Evolutionary conservation across 768 basidiomycete genomes (phyloP).

Genomic region (Psilocybe cubensis): DNA sequence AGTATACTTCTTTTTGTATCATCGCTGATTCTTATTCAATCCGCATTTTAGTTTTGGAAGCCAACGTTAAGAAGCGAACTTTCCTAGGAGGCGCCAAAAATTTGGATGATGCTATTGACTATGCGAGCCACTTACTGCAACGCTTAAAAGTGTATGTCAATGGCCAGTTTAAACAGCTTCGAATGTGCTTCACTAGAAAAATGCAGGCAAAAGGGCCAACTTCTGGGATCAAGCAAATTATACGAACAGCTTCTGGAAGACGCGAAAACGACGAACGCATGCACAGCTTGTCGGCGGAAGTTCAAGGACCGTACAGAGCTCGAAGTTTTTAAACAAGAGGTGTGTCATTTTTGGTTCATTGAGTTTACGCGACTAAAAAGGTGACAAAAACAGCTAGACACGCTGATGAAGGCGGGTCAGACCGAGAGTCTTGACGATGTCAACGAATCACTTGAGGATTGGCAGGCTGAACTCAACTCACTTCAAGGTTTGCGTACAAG

Average conservation of each 20-base stretch:
- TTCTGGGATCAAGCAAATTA: neutral
- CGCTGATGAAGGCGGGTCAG: slow-evolving; percentile 63
- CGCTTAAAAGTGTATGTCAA: neutral
- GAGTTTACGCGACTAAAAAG: neutral
- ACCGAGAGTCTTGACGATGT: too few species aligned
- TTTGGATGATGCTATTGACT: slow-evolving; percentile 50
- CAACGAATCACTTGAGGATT: slow-evolving; percentile 56
- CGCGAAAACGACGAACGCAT: neutral
- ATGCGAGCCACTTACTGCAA: slow-evolving; percentile 46
- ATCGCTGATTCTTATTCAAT: neutral
- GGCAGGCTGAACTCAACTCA: slow-evolving; percentile 60
- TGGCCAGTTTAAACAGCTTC: neutral
- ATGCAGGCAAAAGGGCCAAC: neutral
- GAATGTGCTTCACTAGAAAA: neutral
- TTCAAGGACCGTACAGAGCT: neutral
- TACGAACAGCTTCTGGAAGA: neutral
- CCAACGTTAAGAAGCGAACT: slow-evolving; percentile 27
- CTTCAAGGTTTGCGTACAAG: slow-evolving; percentile 64
- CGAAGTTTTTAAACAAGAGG: slow-evolving; percentile 39
- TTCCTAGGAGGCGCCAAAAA: slow-evolving; percentile 25
- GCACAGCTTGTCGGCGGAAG: neutral
- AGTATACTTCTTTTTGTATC: slow-evolving; percentile 40
- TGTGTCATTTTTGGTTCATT: slow-evolving; percentile 20
- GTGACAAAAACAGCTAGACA: neutral
- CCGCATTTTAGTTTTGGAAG: slow-evolving; percentile 49